Evolutionary conservation across 2,329 filamentous ascomycete genomes (phyloP), one percentile per base, ranked within the genome.

Genomic region (Neonectria neomacrospora): DNA sequence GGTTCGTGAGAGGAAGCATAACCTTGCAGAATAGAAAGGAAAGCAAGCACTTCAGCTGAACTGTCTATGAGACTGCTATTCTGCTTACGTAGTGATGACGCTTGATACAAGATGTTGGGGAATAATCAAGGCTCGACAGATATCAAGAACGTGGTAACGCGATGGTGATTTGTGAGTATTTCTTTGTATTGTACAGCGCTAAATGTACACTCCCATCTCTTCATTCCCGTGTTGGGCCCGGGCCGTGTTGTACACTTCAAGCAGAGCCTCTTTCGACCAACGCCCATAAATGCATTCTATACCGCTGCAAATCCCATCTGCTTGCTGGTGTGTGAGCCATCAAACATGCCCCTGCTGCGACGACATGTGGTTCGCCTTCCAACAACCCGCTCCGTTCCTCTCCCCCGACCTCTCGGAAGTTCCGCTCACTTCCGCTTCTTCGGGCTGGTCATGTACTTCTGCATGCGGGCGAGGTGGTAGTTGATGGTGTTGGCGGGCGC

Each of bases 381-480:
- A 22, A 22, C 22, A 11, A 11, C 37, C 20, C 44, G 37, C 11
- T 50, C 28, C 14, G 12, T 11, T 10, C 7, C 20, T 30, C 23
- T 18, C 34, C 28, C 30, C 20, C 20, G 18, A 4, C 39, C 18
- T 28, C 32, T 16, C 41, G 20, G 30, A 42, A 61, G 20, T 42
- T 47, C 28, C 14, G 22, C 26, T 71, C 70, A 80, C 61, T 76
- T 78, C 58, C 75, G 73, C 73, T 77, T 80, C 67, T 67, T 66
- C 52, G 73, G 75, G 54, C 73, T 80, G n/a, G 79, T 94, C 87
- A 86, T 89, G 82, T 69, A 89, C 85, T 74, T 90, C 86, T 81
- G 90, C 86, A 83, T 96, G 83, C 96, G 88, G 69, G 87, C 86
- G 45, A 98, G 83, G 78, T 97, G 94, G 84, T 94, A 94, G 81